These are phyloP conservation scores for Paragyromitra xinjiangensis DNA, from an alignment of 495 filamentous ascomycete genomes.

Conservation along the genomic window DNA sequence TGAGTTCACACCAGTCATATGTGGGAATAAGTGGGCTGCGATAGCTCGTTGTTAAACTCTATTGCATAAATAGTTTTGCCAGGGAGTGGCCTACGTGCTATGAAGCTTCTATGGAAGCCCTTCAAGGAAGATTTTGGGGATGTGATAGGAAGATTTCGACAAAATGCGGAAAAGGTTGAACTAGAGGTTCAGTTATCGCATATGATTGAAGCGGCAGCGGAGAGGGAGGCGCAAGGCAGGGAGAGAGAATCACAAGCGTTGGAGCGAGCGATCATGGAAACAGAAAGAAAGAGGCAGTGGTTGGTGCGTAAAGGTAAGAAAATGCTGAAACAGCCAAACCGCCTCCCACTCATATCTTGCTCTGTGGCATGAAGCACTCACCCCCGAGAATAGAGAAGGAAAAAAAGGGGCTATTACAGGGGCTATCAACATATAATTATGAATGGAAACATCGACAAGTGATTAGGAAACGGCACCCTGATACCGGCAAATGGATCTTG, in stretches of 20 bases:
- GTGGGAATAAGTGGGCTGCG: not conserved
- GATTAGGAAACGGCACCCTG: not conserved
- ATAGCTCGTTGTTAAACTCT: not conserved
- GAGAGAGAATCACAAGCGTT: not conserved
- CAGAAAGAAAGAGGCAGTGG: not conserved
- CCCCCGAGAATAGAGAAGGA: not conserved
- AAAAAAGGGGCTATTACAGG: not conserved
- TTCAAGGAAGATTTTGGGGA: constrained; percentile 11
- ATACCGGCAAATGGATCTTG: not conserved
- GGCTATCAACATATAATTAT: not conserved
- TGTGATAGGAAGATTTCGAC: constrained; percentile 8
- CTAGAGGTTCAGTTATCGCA: not conserved
- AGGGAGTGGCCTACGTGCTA: constrained; percentile 7
- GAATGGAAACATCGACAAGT: not conserved
- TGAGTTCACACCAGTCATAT: not conserved
- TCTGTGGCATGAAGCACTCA: not conserved
- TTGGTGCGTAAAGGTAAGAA: not conserved
- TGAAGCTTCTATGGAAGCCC: constrained; percentile 10
- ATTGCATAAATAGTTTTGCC: not conserved
- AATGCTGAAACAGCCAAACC: not conserved
- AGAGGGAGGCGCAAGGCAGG: not conserved
- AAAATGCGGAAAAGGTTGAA: not conserved
- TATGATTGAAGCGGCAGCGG: not conserved
- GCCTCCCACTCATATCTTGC: not conserved
- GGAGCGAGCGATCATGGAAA: not conserved